Evolutionary conservation across 2,329 filamentous ascomycete genomes (phyloP), one percentile per base, ranked within the genome.

Genomic region (Fusarium secorum): DNA sequence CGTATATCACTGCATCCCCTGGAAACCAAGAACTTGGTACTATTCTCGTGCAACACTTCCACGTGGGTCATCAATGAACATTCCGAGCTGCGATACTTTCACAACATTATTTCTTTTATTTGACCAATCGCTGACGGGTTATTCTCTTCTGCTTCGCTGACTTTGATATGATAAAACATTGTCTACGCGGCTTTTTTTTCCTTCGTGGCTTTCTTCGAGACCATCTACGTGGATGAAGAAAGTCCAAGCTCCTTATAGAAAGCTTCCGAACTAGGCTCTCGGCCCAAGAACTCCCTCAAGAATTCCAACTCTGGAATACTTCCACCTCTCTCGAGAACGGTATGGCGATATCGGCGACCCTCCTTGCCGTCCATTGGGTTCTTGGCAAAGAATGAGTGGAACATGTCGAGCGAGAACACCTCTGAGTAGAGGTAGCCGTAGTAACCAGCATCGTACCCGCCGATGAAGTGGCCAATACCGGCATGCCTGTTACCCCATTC

Each of bases 341-440:
- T 92, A 80, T 94, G 91, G 58, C 93, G 86, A 82, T 95, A 96
- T 64, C 92, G 83, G 18, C 93, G 85, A 3, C 93, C 93, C 78
- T 94, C 89, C 71, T 87, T 87, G 35, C 85, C 86, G 78, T 94
- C 88, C 92, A 95, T 94, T 0, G 93, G 93, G 78, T 95, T 85
- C 73, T 88, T 85, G 83, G 91, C 90, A 83, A 96, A 96, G 49
- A 92, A 90, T 0, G 87, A 87, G 81, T 93, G 90, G 85, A 95
- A 97, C 92, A 97, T 95, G 80, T 97, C 93, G 30, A 91, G 88
- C 26, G 90, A 93, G 82, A 95, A 96, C 22, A 96, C 93, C 79
- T 93, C 88, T 2, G 91, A 93, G 70, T 88, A 91, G 36, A 91
- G 82, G 77, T 91, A 92, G 74, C 89, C 89, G 79, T 96, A 96